Percentiles rank a stretch among this genome's conserved stretches.
These are phyloP conservation scores for Emericellopsis atlantica DNA, from an alignment of 2,329 filamentous ascomycete genomes.

Conservation along the genomic window DNA sequence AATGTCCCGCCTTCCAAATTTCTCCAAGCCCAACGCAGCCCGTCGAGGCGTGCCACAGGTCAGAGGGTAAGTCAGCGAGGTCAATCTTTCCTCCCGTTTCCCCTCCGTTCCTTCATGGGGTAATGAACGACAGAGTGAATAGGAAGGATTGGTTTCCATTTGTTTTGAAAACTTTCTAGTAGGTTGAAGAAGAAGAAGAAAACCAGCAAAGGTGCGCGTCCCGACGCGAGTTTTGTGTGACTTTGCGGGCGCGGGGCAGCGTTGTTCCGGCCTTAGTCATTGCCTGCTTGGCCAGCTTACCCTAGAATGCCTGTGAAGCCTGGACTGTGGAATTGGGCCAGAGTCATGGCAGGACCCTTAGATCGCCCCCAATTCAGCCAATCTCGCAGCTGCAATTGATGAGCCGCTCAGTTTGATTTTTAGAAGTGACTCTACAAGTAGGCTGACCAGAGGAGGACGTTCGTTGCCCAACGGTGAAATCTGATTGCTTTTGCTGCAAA, in stretches of 20 bases:
- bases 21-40: constrained; percentile 5
- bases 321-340: too few species aligned
- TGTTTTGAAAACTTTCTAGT: constrained; percentile 24
- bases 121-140: constrained; percentile 57
- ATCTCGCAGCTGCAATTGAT: too few species aligned
- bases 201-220: constrained; percentile 4
- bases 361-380: too few species aligned
- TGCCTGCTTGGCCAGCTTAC: too few species aligned
- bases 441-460: too few species aligned
- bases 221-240: constrained; percentile 1
- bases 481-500: too few species aligned
- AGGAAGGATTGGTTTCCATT: constrained; percentile 31
- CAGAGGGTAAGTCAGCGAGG: constrained; percentile 37
- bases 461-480: too few species aligned
- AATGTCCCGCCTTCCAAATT: constrained; percentile 5
- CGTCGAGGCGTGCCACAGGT: constrained; percentile 15
- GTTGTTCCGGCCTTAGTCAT: too few species aligned
- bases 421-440: too few species aligned
- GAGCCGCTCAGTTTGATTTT: too few species aligned
- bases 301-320: too few species aligned
- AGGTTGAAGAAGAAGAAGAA: constrained; percentile 22
- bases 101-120: constrained; percentile 45
- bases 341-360: too few species aligned
- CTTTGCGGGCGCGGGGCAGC: background rate
- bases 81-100: constrained; percentile 59